phyloP scores from a whole-genome alignment of 2,329 filamentous ascomycete genomes.

The Pseudopyricularia cyperi region DNA sequence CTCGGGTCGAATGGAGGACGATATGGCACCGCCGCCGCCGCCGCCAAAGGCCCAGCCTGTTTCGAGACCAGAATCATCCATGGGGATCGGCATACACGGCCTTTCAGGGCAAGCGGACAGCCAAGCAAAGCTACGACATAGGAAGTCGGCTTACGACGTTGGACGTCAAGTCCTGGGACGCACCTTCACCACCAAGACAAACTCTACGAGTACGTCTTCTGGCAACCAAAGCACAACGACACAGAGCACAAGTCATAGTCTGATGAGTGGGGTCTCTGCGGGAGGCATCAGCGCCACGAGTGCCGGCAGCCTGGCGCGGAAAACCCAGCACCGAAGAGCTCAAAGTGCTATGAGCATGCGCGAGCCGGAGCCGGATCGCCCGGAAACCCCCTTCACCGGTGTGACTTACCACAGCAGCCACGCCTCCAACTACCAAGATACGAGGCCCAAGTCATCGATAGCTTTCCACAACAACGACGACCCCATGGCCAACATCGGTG shows the following conservation, averaged over 20 bases:
- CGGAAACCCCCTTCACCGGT: constrained; percentile 57
- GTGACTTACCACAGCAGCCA: constrained; percentile 90
- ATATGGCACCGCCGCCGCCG: constrained; percentile 39
- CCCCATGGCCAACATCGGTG: constrained; percentile 20
- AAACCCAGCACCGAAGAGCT: constrained; percentile 43
- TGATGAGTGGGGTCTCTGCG: constrained; percentile 91
- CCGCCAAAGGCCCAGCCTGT: constrained; percentile 32
- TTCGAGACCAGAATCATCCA: constrained; percentile 46
- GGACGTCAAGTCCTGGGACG: constrained; percentile 56
- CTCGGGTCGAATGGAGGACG: constrained; percentile 31
- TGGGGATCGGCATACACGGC: constrained; percentile 28
- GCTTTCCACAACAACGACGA: constrained; percentile 47
- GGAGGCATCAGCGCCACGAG: constrained; percentile 89
- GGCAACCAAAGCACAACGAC: constrained; percentile 56
- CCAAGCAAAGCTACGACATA: constrained; percentile 38
- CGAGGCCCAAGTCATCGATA: constrained; percentile 50
- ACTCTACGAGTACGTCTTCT: constrained; percentile 63
- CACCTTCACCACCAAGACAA: constrained; percentile 82
- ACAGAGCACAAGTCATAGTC: constrained; percentile 65
- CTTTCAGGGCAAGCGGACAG: constrained; percentile 7
- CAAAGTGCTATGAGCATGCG: constrained; percentile 53
- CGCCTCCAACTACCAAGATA: constrained; percentile 42
- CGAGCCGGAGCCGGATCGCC: constrained; percentile 40
- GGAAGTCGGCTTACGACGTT: constrained; percentile 71
- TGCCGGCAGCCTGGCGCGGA: constrained; percentile 80